Evolutionary conservation across 2,329 filamentous ascomycete species (phyloP).

Genomic region (Sporothrix protearum): DNA sequence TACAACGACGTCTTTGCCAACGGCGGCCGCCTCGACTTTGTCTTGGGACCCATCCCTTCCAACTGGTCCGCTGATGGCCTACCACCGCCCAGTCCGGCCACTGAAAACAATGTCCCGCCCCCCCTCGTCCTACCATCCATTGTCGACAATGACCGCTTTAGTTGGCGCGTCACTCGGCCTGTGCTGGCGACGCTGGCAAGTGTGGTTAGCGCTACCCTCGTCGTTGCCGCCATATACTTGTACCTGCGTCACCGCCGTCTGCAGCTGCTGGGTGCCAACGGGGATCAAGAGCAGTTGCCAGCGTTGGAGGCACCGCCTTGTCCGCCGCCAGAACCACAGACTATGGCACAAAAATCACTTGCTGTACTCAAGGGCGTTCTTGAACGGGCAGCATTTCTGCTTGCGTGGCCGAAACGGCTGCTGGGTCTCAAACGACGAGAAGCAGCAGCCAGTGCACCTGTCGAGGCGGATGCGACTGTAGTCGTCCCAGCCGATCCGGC

Average conservation of each 20-base stretch:
- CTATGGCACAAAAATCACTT: too few relatives aligned
- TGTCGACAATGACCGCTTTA: not conserved
- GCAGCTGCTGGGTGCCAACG: not conserved
- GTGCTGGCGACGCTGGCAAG: not conserved
- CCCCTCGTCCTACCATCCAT: not conserved
- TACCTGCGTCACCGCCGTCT: not conserved
- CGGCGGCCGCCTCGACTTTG: constrained; percentile 62
- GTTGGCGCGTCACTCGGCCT: not conserved
- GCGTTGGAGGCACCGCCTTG: not conserved
- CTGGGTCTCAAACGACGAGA: not conserved
- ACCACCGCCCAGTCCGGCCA: constrained; percentile 11
- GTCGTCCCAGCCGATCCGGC: not conserved
- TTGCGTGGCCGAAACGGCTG: not conserved
- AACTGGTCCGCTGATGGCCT: constrained; percentile 43
- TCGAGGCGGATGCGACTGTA: not conserved
- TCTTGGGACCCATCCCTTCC: constrained; percentile 51
- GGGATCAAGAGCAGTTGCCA: not conserved
- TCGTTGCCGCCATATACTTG: not conserved
- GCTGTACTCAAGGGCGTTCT: too few relatives aligned
- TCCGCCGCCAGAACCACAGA: not conserved
- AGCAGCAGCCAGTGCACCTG: not conserved
- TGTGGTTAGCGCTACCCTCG: not conserved
- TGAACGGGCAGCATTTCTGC: not conserved
- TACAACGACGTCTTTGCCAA: constrained; percentile 64
- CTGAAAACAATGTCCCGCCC: not conserved